Base-by-base conservation (phyloP, 163 green algal genomes). In the Trebouxia gelatinosa region DNA sequence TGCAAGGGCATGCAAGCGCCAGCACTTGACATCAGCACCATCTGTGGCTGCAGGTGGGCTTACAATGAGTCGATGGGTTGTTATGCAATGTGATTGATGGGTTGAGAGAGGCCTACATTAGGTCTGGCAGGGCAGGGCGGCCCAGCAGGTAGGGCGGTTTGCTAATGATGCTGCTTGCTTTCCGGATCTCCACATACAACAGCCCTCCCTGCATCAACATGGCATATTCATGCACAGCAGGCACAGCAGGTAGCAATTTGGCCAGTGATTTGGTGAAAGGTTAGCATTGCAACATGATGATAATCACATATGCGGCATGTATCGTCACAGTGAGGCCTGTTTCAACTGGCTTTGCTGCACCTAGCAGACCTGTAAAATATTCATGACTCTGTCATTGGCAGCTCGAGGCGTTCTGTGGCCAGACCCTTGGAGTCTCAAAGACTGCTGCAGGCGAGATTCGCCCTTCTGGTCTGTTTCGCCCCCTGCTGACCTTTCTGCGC, bases 131-230 rank as follows among this genome's bases (percentile, higher is more conserved):
- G 29, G 40, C 68, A 26, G 39, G 40, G 17, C 68, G 46, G 29
- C 68, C 46, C 31, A 61, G 3, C 70, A 66, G 66, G 70, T 78
- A 78, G 5, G 67, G 9, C 3, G 70, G 70, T 35, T 78, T 78
- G 13, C 51, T 61, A 19, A 78, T 51, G n/a, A 78, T 48, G 16
- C 35, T 13, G 34, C 26, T 43, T 35, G 70, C 50, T 32, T 78
- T 78, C 21, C 34, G 51, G 31, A 78, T 66, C 17, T 65, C 48
- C 46, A 78, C 70, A 65, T 67, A 66, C 32, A 78, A 17, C 32
- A 78, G 17, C 6, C 70, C 70, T 28, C 70, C 70, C 70, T 78
- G 50, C 70, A 78, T 1, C 43, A 28, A 26, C 31, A 35, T 29
- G 21, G 28, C 26, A 66, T 66, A 9, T 32, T 26, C 31, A 29